Base-by-base conservation (phyloP, 352 stramenopile genomes). In the Phytopythium kandeliae region DNA sequence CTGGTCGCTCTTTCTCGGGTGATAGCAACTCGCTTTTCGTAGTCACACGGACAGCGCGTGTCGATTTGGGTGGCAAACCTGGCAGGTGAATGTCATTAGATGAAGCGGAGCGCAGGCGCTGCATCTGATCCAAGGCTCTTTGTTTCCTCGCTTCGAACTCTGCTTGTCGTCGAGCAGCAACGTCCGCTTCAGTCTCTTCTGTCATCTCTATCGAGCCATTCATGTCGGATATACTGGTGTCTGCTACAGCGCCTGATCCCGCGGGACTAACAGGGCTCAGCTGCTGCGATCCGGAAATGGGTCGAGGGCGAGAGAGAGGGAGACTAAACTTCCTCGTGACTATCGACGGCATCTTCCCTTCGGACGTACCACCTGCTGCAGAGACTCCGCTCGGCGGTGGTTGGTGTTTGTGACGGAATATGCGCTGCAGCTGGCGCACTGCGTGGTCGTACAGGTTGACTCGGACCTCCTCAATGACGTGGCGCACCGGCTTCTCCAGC, bases 381-480 rank as follows among this genome's bases (percentile, higher is more conserved):
- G 33, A 10, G 12, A 1, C 2, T 11, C 40, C 24, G 7, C n/a
- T 10, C 8, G 1, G 13, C 11, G 17, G 3, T 28, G 42, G n/a
- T 46, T 62, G 48, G 17, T 68, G 57, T 35, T 77, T 86, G 5
- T 56, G 60, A 1, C 78, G 69, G 45, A 89, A 89, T n/a, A 85
- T 53, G 1, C 62, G 74, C 49, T 89, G 78, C 21, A 89, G 51
- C n/a, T 63, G 69, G 42, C 70, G 74, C 12, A 84, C 75, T 1
- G 75, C 75, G 35, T 43, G 64, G 34, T 83, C 78, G 53, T 89
- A 86, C 48, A 89, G 54, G 11, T 67, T 75, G 40, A 74, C 55
- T 4, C 74, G 71, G 16, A 87, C 75, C 54, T 85, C 74, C 36
- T 85, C 74, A 28, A 87, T 74, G 10, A 78, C 58, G 36, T 72